Evolutionary conservation across 441 rosid genomes (phyloP), one percentile per base, ranked within the genome.

Genomic region (Corymbia citriodora): DNA sequence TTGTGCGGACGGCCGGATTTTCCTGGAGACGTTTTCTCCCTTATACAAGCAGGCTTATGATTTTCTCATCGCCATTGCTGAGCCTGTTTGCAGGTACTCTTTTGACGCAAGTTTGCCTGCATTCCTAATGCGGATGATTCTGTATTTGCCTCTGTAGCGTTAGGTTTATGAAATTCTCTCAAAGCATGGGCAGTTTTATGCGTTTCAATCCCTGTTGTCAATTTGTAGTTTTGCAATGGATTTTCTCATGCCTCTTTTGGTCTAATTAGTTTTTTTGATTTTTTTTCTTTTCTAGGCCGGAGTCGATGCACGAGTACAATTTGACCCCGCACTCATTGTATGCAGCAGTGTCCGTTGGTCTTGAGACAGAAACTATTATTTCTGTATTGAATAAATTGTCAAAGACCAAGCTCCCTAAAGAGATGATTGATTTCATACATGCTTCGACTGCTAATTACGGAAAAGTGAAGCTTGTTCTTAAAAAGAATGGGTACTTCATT

Each of bases 11-110:
- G 99, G 99, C 33, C 94, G 97, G 82, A 96, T 98, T 72, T 96
- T 98, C 91, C 93, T 97, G 45, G 99, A 97, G 91, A 97, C 99
- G 3, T 96, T 95, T 90, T 98, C 98, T 31, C 93, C 99, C 70
- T 93, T 98, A 29, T 97, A 98, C 89, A 97, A 96, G 90, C 99
- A 98, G 92, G 99, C 99, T 23, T 98, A 96, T 61, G 99, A 97
- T 92, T 98, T 97, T 70, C 98, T 97, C 87, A 97, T 98, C 57
- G 97, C 99, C 70, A 97, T 98, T 45, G 99, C 98, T 6, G 99
- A 98, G 92, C 99, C 99, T 2, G 99, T 97, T 94, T 98, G 99
- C 96, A 98, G 99, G 99, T 97, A 89, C n/a, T 23, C 54, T 72
- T 29, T 31, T 11, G 3, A 45, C 16, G 16, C 63, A 7, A 29